Percentiles rank a stretch among this genome's conserved stretches.
phyloP scores from a whole-genome alignment of 2,329 filamentous ascomycete genomes.

The Dactylellina parvicollis region DNA sequence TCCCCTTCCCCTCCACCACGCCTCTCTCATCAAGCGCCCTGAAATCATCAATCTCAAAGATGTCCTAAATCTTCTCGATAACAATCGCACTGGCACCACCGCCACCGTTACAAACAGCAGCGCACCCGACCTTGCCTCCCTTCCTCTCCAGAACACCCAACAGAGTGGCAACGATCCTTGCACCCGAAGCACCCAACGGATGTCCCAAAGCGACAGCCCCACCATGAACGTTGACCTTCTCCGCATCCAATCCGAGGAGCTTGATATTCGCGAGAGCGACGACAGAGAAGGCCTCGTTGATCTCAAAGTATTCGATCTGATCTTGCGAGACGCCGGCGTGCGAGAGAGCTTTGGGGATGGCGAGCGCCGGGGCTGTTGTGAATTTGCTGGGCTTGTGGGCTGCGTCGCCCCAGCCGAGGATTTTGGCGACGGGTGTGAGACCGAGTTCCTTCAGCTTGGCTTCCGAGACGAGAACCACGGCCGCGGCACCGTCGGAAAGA shows the following conservation, averaged over 20 bases:
- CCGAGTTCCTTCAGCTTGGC: slow-evolving; percentile 90
- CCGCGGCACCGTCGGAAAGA: slow-evolving; percentile 92
- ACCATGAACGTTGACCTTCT: slow-evolving; percentile 94
- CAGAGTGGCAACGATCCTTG: slow-evolving; percentile 89
- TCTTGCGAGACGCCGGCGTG: slow-evolving; percentile 84
- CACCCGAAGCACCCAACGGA: slow-evolving; percentile 91
- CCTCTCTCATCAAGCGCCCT: background rate
- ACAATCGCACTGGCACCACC: slow-evolving; percentile 94
- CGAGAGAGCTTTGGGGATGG: slow-evolving; percentile 96
- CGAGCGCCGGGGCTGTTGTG: slow-evolving; percentile 90
- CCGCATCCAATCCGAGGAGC: slow-evolving; percentile 78
- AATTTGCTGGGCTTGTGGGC: slow-evolving; percentile 92
- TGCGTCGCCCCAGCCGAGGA: slow-evolving; percentile 96
- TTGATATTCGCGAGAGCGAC: slow-evolving; percentile 97
- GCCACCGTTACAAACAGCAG: slow-evolving; percentile 97
- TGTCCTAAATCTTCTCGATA: slow-evolving; percentile 71
- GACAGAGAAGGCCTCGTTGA: slow-evolving; percentile 99
- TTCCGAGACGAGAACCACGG: slow-evolving; percentile 92
- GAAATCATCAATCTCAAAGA: background rate
- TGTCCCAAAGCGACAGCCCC: slow-evolving; percentile 96
- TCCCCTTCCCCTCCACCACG: background rate
- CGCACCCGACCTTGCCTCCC: slow-evolving; percentile 91
- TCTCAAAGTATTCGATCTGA: slow-evolving; percentile 92
- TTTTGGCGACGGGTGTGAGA: slow-evolving; percentile 93
- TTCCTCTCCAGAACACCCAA: slow-evolving; percentile 88